Percentiles rank a stretch among this genome's conserved stretches.
Conservation (phyloP, 768 basidiomycete species). For the Boletus rubropictus region DNA sequence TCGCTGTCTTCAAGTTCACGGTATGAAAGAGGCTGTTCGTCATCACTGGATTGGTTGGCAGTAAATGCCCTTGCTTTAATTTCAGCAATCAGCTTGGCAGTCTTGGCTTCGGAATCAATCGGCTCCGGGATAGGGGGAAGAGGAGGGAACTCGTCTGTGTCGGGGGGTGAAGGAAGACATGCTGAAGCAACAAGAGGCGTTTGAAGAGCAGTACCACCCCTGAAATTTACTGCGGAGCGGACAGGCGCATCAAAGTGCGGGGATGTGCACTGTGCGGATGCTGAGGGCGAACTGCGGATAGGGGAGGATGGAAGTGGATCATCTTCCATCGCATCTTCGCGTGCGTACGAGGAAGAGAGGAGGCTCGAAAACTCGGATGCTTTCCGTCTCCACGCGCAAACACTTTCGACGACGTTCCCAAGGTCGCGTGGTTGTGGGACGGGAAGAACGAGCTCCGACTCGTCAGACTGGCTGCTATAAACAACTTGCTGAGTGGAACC, state of each 20-base stretch:
- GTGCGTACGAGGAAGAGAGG: neutral
- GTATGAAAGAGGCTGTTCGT: constrained; percentile 31
- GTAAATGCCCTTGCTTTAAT: constrained; percentile 61
- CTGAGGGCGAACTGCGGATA: constrained; percentile 2
- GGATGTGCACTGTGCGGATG: constrained; percentile 2
- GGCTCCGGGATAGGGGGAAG: constrained; percentile 30
- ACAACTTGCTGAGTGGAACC: constrained; percentile 34
- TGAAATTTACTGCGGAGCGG: constrained; percentile 1
- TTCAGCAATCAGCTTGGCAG: constrained; percentile 54
- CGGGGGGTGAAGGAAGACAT: constrained; percentile 20
- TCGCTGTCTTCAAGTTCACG: constrained; percentile 48
- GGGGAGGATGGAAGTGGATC: constrained; percentile 13
- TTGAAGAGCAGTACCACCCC: constrained; percentile 6
- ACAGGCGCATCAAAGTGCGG: constrained; percentile 6
- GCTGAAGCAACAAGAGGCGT: constrained; percentile 11
- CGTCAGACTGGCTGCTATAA: constrained; percentile 65
- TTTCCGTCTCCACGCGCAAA: constrained; percentile 41
- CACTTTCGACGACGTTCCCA: constrained; percentile 31
- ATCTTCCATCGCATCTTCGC: constrained; percentile 16
- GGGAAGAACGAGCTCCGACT: constrained; percentile 45
- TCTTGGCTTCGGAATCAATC: constrained; percentile 36
- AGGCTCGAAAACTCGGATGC: constrained; percentile 17
- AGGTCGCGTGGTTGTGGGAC: constrained; percentile 22
- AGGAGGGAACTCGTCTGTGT: constrained; percentile 19
- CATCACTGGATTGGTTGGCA: constrained; percentile 40